Conservation (phyloP, 108 stramenopile species). For the Nitzschia putrida region DNA sequence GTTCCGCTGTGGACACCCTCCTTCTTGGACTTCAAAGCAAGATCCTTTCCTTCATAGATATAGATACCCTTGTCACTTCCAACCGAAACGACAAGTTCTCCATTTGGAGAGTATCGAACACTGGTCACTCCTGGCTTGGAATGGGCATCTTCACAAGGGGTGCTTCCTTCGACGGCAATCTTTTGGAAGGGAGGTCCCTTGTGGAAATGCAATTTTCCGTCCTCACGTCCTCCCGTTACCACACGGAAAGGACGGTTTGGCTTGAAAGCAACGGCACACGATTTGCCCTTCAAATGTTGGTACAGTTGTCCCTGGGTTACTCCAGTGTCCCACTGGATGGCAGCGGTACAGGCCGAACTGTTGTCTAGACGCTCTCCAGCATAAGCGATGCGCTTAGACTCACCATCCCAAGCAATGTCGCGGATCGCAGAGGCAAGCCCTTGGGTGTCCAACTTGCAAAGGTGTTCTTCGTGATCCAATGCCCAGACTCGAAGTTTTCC, state of each 20-base stretch:
- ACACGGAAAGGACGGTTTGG: conserved; percentile 86
- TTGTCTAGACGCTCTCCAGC: conserved; percentile 45
- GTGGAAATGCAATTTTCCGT: conserved; percentile 84
- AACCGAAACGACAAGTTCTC: conserved; percentile 70
- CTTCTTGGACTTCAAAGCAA: conserved; percentile 49
- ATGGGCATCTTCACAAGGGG: conserved; percentile 59
- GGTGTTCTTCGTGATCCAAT: conserved; percentile 91
- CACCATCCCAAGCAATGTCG: conserved; percentile 94
- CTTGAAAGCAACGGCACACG: conserved; percentile 65
- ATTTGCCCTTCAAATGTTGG: conserved; percentile 66
- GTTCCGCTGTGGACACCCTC: conserved; percentile 71
- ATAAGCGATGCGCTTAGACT: conserved; percentile 83
- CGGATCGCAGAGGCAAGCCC: conserved; percentile 62
- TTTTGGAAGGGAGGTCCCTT: conserved; percentile 91
- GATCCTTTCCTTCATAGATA: conserved; percentile 81
- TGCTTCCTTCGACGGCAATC: conserved; percentile 61
- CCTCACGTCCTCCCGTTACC: conserved; percentile 90
- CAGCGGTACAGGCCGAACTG: conserved; percentile 42
- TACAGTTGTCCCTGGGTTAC: conserved; percentile 65
- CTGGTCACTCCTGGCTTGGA: conserved; percentile 69
- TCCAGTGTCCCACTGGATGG: conserved; percentile 66
- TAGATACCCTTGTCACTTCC: conserved; percentile 77
- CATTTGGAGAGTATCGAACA: conserved; percentile 83
- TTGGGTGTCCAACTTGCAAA: conserved; percentile 69
- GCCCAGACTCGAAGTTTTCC: conserved; percentile 93